phyloP scores from a whole-genome alignment of 2,329 filamentous ascomycete genomes.

The Fusarium oxysporum region DNA sequence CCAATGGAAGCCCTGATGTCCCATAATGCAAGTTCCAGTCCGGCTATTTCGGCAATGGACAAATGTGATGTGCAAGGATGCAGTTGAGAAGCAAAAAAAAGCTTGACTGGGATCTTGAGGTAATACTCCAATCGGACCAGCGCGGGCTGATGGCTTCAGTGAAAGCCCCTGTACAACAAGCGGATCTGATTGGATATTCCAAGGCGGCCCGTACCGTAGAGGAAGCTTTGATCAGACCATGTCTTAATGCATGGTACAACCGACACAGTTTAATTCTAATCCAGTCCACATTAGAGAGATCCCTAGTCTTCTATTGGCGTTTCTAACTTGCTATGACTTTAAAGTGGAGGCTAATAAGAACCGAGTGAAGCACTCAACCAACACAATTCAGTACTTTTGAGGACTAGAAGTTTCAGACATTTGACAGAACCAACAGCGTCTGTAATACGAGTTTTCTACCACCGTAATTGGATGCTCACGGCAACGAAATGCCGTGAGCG shows the following conservation, averaged over 20 bases:
- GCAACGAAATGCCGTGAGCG: background rate
- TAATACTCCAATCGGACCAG: background rate
- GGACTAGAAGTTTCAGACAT: background rate
- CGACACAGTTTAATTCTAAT: background rate
- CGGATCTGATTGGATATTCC: background rate
- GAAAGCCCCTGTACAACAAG: background rate
- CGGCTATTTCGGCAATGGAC: background rate
- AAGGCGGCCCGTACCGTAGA: background rate
- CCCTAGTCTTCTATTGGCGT: background rate
- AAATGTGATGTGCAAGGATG: background rate
- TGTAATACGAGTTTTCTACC: background rate
- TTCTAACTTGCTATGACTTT: background rate
- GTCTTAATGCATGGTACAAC: background rate
- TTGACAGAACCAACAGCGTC: background rate
- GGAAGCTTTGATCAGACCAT: background rate
- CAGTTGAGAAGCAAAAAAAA: background rate
- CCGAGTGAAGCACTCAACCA: background rate
- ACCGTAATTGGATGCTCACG: background rate
- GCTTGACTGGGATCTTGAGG: background rate
- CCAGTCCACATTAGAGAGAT: background rate
- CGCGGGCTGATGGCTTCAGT: background rate
- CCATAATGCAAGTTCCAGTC: background rate
- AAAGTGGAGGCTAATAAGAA: background rate
- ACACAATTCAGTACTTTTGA: background rate
- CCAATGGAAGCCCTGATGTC: background rate